Evolutionary conservation across 148 eudicot genomes (phyloP), one percentile per base, ranked within the genome.

Genomic region (Camellia sinensis): DNA sequence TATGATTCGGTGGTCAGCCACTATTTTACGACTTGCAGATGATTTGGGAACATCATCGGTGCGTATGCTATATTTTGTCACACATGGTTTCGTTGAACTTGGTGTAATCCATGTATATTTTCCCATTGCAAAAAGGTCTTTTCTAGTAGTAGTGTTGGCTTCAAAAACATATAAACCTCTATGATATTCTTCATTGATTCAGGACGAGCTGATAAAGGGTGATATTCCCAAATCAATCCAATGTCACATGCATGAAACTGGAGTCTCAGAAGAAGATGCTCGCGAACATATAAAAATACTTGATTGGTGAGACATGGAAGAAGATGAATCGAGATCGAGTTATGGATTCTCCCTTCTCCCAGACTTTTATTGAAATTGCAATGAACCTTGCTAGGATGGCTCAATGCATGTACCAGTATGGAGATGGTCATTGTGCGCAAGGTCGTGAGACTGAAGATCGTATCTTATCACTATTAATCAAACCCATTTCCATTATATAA

Each of bases 171-270:
- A 29, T 29, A 29, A 29, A 29, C 29, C 29, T 29, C 29, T 29
- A 29, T 29, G 1, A 29, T 0, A 29, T 29, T 29, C 29, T 70
- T 2, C 4, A 18, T 43, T 56, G 21, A 13, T 7, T 61, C 45
- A 85, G 88, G 78, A 80, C 22, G 88, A 85, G 46, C 37, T 85
- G 61, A 21, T 66, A 62, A 80, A 80, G 63, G 83, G 85, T 0
- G 83, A 86, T 50, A 71, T 56, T 0, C 72, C 82, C 4, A 80
- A 80, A 67, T 73, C 81, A 22, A 67, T 86, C 6, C 77, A 78
- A 19, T 82, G 85, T 59, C 78, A 82, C 83, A 82, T 82, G 87
- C 18, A 75, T 6, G 84, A 67, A 78, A 78, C 72, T 6, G 73
- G 80, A 1, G 46, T n/a, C 6, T 46, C 61, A 5, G 64, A 52